Percentiles rank a stretch among this genome's conserved stretches.
These are phyloP conservation scores for Tolypocladium tropicale DNA, from an alignment of 2,329 filamentous ascomycete genomes.

Conservation along the genomic window DNA sequence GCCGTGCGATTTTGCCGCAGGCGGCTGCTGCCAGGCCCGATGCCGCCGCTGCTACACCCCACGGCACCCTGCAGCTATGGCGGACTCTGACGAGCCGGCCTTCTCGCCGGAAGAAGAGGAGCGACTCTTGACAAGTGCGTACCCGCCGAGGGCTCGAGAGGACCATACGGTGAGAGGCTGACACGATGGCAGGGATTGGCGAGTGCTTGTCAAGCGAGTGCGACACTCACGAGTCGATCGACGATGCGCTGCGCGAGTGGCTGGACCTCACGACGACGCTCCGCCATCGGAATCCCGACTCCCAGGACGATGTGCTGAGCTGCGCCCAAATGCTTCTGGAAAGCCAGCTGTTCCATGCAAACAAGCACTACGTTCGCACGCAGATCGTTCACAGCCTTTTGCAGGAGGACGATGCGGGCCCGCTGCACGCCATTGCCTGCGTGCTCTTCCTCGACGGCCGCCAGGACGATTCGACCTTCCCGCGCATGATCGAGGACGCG, in stretches of 20 bases:
- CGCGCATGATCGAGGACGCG: constrained; percentile 77
- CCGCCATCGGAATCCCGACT: constrained; percentile 64
- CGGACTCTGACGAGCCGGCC: constrained; percentile 51
- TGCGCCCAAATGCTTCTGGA: constrained; percentile 73
- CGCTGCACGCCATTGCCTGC: constrained; percentile 73
- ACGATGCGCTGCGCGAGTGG: constrained; percentile 78
- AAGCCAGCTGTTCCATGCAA: constrained; percentile 61
- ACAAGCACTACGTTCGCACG: constrained; percentile 78
- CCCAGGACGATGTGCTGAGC: constrained; percentile 67
- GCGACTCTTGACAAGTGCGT: constrained; percentile 78
- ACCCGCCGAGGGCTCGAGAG: constrained; percentile 1
- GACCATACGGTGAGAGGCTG: constrained; percentile 1
- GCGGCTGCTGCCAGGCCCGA: constrained; percentile 12
- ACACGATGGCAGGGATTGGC: constrained; percentile 32
- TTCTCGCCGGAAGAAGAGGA: constrained; percentile 67
- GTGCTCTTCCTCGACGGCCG: constrained; percentile 84
- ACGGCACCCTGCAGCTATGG: constrained; percentile 31
- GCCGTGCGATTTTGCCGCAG: background rate
- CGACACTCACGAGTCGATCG: constrained; percentile 51
- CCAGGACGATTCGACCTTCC: constrained; percentile 65
- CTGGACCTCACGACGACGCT: constrained; percentile 67
- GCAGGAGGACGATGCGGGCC: constrained; percentile 73
- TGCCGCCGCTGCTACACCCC: constrained; percentile 20
- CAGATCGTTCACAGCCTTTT: constrained; percentile 83
- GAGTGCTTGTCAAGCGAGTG: constrained; percentile 35